Conservation (phyloP, 768 basidiomycete genomes). For the Termitomyces sp. region DNA sequence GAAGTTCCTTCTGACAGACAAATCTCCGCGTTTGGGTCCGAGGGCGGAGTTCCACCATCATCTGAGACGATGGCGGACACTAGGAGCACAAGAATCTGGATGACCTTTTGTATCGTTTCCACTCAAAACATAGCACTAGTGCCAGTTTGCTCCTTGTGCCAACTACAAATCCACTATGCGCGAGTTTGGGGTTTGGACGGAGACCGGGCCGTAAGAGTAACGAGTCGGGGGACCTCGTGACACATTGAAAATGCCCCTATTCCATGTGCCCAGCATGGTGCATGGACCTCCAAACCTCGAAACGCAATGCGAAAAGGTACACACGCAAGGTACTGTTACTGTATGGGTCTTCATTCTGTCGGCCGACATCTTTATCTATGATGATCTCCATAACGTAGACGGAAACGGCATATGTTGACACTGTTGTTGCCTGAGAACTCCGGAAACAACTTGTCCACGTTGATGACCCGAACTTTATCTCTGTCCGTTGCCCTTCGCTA, state of each 20-base stretch:
- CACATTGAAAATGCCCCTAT: background rate
- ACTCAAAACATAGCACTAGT: background rate
- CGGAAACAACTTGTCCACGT: slow-evolving; percentile 1
- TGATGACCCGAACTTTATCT: background rate
- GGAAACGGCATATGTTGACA: background rate
- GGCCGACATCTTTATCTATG: slow-evolving; percentile 1
- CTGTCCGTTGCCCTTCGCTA: background rate
- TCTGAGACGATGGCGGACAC: background rate
- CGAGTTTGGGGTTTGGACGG: background rate
- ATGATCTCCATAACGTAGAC: background rate
- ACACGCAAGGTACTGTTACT: background rate
- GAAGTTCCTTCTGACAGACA: background rate
- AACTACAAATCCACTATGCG: background rate
- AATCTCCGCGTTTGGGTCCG: background rate
- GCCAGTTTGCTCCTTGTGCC: background rate
- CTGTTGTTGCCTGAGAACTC: background rate
- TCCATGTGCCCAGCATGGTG: background rate
- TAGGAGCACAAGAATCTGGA: background rate
- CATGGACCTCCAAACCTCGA: background rate
- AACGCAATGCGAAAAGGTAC: background rate
- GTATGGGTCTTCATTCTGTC: background rate
- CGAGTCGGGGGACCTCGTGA: background rate
- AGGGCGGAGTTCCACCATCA: background rate
- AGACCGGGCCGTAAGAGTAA: background rate
- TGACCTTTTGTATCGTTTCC: background rate